Evolutionary conservation across 1,139 yeast genomes (phyloP).

Genomic region (Hyphopichia pseudoburtonii): DNA sequence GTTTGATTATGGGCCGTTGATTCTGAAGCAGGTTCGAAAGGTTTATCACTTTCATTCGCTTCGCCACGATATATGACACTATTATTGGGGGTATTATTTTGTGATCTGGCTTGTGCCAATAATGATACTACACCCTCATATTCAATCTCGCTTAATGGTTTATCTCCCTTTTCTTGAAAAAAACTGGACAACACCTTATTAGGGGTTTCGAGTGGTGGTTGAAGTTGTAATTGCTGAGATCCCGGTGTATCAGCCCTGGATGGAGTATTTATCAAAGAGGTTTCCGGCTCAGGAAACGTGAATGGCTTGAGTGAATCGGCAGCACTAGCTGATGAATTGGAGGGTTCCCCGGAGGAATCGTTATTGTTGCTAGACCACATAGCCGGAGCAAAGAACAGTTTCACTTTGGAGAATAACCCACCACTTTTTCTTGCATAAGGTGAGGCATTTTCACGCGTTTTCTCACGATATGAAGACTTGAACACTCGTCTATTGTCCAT

Average conservation of each 20-base stretch:
- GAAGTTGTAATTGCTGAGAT: background rate
- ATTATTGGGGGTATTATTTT: conserved; percentile 6
- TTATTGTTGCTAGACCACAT: conserved; percentile 8
- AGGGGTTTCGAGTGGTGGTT: conserved; percentile 16
- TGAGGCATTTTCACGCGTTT: conserved; percentile 17
- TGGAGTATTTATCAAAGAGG: conserved; percentile 7
- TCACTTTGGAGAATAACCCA: conserved; percentile 34
- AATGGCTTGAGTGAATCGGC: conserved; percentile 9
- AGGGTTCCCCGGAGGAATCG: conserved; percentile 5
- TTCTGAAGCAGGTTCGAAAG: conserved; percentile 3
- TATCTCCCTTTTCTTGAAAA: conserved; percentile 72
- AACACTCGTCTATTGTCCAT: conserved; percentile 48
- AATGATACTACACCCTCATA: conserved; percentile 80
- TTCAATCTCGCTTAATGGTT: conserved; percentile 73
- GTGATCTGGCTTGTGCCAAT: conserved; percentile 18
- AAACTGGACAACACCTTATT: conserved; percentile 70
- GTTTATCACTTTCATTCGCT: conserved; percentile 1
- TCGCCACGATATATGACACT: conserved; percentile 6
- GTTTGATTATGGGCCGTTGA: conserved; percentile 5
- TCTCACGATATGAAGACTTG: conserved; percentile 25
- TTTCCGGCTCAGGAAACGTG: conserved; percentile 13
- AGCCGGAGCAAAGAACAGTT: conserved; percentile 22
- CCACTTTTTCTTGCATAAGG: conserved; percentile 21
- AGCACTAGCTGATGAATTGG: background rate
- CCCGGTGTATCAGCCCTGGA: conserved; percentile 1